These are phyloP conservation scores for Fusarium hainanense DNA, from an alignment of 2,329 filamentous ascomycete genomes.

Conservation along the genomic window DNA sequence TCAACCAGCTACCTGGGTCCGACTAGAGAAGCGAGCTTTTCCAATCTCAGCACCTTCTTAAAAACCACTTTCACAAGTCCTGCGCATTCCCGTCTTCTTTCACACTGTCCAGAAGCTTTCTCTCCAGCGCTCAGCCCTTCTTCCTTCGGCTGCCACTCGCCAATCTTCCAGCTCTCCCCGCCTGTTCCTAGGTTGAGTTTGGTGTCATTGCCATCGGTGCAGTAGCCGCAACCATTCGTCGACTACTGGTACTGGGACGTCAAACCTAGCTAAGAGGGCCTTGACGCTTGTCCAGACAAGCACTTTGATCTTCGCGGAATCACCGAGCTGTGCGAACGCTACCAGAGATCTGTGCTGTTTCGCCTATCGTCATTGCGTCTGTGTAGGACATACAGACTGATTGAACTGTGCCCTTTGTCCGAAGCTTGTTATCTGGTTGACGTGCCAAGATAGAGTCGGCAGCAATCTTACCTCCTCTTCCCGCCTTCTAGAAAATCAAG, in stretches of 20 bases:
- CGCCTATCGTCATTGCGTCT: constrained; percentile 20
- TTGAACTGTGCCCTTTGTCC: constrained; percentile 21
- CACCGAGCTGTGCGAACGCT: constrained; percentile 23
- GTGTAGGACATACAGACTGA: not conserved
- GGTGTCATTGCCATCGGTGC: constrained; percentile 14
- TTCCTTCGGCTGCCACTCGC: constrained; percentile 30
- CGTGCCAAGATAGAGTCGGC: constrained; percentile 23
- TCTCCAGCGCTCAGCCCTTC: constrained; percentile 27
- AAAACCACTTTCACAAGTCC: constrained; percentile 21
- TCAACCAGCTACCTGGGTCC: constrained; percentile 17
- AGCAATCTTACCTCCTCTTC: constrained; percentile 34
- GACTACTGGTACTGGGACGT: constrained; percentile 14
- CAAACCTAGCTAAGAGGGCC: constrained; percentile 17
- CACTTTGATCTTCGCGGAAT: constrained; percentile 21
- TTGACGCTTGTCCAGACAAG: constrained; percentile 21
- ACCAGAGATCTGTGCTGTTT: constrained; percentile 6
- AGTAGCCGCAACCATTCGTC: constrained; percentile 18
- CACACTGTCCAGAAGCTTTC: constrained; percentile 30
- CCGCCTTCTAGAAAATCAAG: constrained; percentile 45
- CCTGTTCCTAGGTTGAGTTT: constrained; percentile 31
- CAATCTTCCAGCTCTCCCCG: constrained; percentile 39
- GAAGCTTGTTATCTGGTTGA: constrained; percentile 25
- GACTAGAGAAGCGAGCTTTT: constrained; percentile 8
- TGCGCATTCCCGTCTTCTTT: constrained; percentile 27
- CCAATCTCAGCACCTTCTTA: constrained; percentile 4